phyloP scores from a whole-genome alignment of 2,329 filamentous ascomycete species.

The Drechslera avenae region DNA sequence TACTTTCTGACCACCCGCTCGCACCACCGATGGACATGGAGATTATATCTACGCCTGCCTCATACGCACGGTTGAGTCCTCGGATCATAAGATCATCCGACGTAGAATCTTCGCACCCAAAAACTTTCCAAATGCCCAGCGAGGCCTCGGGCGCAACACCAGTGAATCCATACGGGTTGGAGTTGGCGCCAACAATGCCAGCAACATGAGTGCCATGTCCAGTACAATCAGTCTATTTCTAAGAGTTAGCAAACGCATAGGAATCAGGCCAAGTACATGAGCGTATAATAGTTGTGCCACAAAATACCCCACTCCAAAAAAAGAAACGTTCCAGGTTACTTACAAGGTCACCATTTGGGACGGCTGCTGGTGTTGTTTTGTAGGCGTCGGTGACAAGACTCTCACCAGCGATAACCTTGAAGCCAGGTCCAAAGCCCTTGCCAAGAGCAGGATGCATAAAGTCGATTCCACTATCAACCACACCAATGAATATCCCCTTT shows the following conservation, averaged over 20 bases:
- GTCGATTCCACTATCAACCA: background rate
- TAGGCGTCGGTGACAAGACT: background rate
- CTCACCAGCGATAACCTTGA: background rate
- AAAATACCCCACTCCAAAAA: background rate
- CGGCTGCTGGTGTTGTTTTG: background rate
- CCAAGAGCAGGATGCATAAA: background rate
- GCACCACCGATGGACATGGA: background rate
- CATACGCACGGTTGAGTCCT: background rate
- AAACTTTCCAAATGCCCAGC: background rate
- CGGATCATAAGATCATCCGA: background rate
- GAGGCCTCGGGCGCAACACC: background rate
- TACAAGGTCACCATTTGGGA: background rate
- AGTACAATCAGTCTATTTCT: background rate
- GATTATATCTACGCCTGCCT: constrained; percentile 2
- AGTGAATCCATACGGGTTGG: background rate
- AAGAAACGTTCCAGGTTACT: background rate
- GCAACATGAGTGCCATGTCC: constrained; percentile 1
- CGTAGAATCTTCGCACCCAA: background rate
- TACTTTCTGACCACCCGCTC: background rate
- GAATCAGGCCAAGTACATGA: too few species aligned
- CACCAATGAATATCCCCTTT: background rate
- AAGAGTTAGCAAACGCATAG: too few species aligned
- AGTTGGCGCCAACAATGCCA: background rate
- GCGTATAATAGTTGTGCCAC: background rate
- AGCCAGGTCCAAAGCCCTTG: background rate